Conservation (phyloP, 139 green algal species). For the Gonium pectorale region DNA sequence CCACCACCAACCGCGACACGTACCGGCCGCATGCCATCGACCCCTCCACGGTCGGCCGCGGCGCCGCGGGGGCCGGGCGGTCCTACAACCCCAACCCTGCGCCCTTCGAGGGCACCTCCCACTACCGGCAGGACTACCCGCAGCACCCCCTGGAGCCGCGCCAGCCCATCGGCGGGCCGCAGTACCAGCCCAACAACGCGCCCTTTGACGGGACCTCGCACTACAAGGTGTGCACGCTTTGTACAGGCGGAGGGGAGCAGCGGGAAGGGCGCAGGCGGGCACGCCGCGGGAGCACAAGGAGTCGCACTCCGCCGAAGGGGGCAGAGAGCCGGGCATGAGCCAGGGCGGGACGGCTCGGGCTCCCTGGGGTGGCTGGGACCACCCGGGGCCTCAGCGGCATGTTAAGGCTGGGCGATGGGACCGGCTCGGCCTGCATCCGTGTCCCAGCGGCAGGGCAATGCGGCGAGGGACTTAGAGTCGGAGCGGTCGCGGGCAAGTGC, state of each 20-base stretch:
- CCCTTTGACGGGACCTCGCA: conserved; percentile 64
- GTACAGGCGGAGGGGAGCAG: not conserved
- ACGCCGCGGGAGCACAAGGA: too few relatives aligned
- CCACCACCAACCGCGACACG: not conserved
- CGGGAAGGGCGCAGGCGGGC: too few relatives aligned
- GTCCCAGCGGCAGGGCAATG: too few relatives aligned
- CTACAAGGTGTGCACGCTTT: conserved; percentile 21
- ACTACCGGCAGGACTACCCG: conserved; percentile 1
- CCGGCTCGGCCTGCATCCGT: too few relatives aligned
- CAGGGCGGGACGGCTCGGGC: too few relatives aligned
- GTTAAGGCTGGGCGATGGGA: not conserved
- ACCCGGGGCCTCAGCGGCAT: not conserved
- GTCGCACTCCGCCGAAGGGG: too few relatives aligned
- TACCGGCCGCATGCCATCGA: conserved; percentile 3
- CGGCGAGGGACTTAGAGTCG: too few relatives aligned
- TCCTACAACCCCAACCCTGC: conserved; percentile 10
- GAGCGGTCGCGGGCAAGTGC: too few relatives aligned
- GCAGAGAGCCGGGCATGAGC: too few relatives aligned
- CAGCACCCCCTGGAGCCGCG: not conserved
- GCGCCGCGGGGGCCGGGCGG: not conserved
- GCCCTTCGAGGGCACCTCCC: conserved; percentile 8
- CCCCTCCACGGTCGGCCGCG: not conserved
- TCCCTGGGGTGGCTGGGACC: too few relatives aligned
- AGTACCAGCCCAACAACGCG: not conserved
- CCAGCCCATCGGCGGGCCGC: not conserved